phyloP scores from a whole-genome alignment of 495 filamentous ascomycete genomes.

The Pyronema omphalodes region DNA sequence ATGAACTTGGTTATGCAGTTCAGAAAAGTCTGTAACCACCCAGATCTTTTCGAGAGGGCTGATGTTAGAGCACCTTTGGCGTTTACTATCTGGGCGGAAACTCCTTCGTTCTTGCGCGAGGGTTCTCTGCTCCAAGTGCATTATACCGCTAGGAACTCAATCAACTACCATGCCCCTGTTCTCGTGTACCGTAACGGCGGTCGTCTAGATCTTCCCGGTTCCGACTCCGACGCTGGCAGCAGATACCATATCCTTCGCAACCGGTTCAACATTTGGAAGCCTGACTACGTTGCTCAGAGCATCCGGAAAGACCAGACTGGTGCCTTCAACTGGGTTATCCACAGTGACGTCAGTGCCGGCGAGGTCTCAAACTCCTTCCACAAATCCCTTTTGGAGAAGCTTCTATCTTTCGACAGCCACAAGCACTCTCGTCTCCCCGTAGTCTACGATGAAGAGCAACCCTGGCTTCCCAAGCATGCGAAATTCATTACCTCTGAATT shows the following conservation, averaged over 20 bases:
- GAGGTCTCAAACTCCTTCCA: conserved; percentile 51
- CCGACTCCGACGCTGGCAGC: conserved; percentile 63
- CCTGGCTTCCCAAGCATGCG: conserved; percentile 47
- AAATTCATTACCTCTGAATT: conserved; percentile 64
- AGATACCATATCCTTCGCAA: conserved; percentile 51
- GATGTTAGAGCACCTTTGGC: conserved; percentile 78
- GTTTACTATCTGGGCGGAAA: conserved; percentile 71
- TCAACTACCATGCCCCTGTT: conserved; percentile 66
- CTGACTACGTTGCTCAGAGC: conserved; percentile 51
- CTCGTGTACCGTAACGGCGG: conserved; percentile 61
- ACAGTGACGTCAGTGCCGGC: conserved; percentile 55
- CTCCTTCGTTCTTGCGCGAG: conserved; percentile 82
- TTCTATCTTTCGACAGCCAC: conserved; percentile 5
- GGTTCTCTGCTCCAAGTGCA: conserved; percentile 57
- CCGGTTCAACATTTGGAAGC: conserved; percentile 74
- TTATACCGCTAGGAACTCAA: conserved; percentile 73
- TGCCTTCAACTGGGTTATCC: conserved; percentile 80
- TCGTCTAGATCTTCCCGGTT: conserved; percentile 55
- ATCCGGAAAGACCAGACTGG: conserved; percentile 32
- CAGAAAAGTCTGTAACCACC: conserved; percentile 97
- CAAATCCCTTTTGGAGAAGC: conserved; percentile 36
- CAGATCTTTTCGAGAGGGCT: conserved; percentile 87
- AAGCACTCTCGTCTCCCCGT: conserved; percentile 30
- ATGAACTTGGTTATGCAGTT: conserved; percentile 99
- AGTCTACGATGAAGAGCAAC: conserved; percentile 41